A percentile compares a stretch with the other conserved stretches of the same genome.
Evolutionary conservation across 768 basidiomycete genomes (phyloP).

Genomic region (Mycena chlorophos): DNA sequence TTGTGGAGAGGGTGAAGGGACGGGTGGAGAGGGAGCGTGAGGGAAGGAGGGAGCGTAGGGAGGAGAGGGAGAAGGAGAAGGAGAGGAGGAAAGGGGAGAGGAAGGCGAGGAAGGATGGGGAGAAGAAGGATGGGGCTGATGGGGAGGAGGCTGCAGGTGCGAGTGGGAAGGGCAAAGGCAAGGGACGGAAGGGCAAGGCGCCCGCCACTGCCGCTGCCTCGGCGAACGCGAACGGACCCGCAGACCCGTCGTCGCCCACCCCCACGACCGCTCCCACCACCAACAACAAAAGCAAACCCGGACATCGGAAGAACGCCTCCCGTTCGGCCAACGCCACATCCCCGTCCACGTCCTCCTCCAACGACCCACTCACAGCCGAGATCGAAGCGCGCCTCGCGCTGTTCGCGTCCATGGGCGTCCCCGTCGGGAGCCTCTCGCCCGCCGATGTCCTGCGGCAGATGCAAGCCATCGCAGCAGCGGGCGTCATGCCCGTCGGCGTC

Average conservation of each 20-base stretch:
- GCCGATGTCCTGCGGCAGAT: neutral
- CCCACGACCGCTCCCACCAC: too few species aligned
- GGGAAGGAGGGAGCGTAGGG: constrained; percentile 12
- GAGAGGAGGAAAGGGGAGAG: constrained; percentile 3
- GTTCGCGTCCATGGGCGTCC: neutral
- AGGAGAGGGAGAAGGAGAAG: constrained; percentile 16
- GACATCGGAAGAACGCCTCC: too few species aligned
- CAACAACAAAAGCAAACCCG: too few species aligned
- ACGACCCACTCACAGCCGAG: constrained; percentile 14
- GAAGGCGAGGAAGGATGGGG: constrained; percentile 1
- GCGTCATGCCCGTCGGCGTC: neutral
- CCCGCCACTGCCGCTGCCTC: too few species aligned
- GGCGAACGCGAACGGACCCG: neutral
- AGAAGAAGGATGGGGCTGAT: neutral
- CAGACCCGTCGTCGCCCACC: neutral
- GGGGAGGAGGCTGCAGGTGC: too few species aligned
- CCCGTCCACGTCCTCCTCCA: too few species aligned
- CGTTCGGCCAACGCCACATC: too few species aligned
- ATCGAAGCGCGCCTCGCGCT: constrained; percentile 19
- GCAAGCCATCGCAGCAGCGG: neutral
- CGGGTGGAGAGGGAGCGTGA: constrained; percentile 21
- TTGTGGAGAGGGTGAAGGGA: constrained; percentile 23
- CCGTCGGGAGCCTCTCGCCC: neutral
- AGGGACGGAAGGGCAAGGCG: neutral
- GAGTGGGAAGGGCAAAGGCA: constrained; percentile 1